Evolutionary conservation across 2,329 filamentous ascomycete genomes (phyloP).

Genomic region (Stagonosporopsis chrysanthemi): DNA sequence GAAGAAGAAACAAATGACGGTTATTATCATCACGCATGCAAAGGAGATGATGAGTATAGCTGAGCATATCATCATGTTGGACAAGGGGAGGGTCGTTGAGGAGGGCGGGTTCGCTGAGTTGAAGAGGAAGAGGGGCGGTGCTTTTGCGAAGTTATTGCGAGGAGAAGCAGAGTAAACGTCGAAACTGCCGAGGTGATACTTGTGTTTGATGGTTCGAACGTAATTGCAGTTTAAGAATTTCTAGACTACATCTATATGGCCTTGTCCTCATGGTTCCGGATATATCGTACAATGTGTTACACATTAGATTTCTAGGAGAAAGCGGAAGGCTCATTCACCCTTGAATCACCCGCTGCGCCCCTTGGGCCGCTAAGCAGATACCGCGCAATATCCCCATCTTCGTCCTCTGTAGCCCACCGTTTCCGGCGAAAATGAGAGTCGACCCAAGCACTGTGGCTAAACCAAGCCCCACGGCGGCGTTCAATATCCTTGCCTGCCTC

Average conservation of each 20-base stretch:
- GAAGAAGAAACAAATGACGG: slow-evolving; percentile 61
- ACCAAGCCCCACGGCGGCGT: slow-evolving; percentile 36
- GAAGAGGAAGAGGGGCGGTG: slow-evolving; percentile 35
- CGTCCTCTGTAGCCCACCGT: slow-evolving; percentile 30
- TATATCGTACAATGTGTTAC: slow-evolving; percentile 3
- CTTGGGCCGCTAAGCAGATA: slow-evolving; percentile 37
- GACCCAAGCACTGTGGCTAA: slow-evolving; percentile 27
- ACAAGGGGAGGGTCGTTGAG: slow-evolving; percentile 73
- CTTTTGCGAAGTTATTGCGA: slow-evolving; percentile 49
- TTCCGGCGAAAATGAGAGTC: slow-evolving; percentile 32
- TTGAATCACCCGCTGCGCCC: slow-evolving; percentile 27
- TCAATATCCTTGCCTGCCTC: slow-evolving; percentile 43
- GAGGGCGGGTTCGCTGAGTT: slow-evolving; percentile 72
- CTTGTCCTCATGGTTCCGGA: background rate
- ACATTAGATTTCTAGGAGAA: background rate
- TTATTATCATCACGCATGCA: slow-evolving; percentile 83
- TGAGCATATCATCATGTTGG: slow-evolving; percentile 73
- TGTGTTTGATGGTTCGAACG: background rate
- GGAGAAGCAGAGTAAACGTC: slow-evolving; percentile 36
- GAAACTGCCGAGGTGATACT: no score
- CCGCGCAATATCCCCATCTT: slow-evolving; percentile 40
- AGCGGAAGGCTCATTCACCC: slow-evolving; percentile 14
- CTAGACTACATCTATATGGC: background rate
- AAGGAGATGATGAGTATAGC: slow-evolving; percentile 86
- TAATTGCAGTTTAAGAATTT: background rate